phyloP scores from a whole-genome alignment of 148 eudicot species.

The Diospyros lotus region DNA sequence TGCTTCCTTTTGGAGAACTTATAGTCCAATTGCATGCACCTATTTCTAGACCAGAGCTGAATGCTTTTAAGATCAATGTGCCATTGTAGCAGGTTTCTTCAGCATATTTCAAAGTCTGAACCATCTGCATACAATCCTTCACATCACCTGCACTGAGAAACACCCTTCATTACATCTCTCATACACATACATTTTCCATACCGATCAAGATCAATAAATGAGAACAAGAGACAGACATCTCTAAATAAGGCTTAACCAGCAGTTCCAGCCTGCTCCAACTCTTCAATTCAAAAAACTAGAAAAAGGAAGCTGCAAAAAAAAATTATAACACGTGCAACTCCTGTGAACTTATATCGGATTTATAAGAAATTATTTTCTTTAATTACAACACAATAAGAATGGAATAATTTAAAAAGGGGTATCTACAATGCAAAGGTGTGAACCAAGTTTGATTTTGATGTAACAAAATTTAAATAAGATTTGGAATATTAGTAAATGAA shows the following conservation, averaged over 20 bases:
- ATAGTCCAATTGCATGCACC: conserved; percentile 86
- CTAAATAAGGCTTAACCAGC: background rate
- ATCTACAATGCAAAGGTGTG: no score
- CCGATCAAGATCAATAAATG: background rate
- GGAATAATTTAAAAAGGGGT: no score
- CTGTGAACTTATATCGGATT: background rate
- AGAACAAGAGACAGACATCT: background rate
- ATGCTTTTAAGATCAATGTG: conserved; percentile 52
- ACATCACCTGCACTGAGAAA: conserved; percentile 79
- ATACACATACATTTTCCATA: background rate
- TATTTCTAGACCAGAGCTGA: conserved; percentile 89
- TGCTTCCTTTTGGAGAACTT: conserved; percentile 47
- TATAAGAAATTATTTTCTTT: no score
- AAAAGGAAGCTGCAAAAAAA: background rate
- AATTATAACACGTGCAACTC: background rate
- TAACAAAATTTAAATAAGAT: no score
- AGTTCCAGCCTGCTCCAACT: background rate
- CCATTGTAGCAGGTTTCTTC: conserved; percentile 89
- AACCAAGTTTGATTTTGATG: no score
- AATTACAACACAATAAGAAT: no score
- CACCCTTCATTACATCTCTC: conserved; percentile 21
- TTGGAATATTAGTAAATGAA: no score
- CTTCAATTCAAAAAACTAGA: background rate
- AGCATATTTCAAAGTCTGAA: conserved; percentile 65
- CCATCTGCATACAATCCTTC: conserved; percentile 60